phyloP scores from a whole-genome alignment of 2,329 filamentous ascomycete genomes.

The Chalaropsis ovoidea region DNA sequence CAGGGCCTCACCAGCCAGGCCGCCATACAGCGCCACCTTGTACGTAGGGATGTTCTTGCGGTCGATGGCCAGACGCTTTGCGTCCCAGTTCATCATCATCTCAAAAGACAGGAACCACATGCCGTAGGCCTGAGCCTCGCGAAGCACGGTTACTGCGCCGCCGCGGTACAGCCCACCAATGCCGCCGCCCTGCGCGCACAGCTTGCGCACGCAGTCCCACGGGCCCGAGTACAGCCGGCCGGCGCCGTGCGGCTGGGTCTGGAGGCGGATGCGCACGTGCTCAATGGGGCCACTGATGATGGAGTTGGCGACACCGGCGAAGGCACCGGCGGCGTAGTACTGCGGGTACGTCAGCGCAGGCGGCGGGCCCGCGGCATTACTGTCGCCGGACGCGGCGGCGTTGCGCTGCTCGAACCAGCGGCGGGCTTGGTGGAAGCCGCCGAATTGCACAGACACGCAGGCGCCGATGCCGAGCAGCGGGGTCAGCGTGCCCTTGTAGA shows the following conservation, averaged over 20 bases:
- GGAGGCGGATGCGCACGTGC: conserved; percentile 89
- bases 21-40: conserved; percentile 88
- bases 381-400: conserved; percentile 32
- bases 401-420: conserved; percentile 75
- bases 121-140: conserved; percentile 91
- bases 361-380: conserved; percentile 39
- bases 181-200: conserved; percentile 57
- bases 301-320: conserved; percentile 84
- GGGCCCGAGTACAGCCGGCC: conserved; percentile 71
- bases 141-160: conserved; percentile 69
- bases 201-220: conserved; percentile 79
- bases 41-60: conserved; percentile 68
- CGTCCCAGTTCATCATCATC: conserved; percentile 89
- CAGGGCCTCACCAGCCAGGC: conserved; percentile 82
- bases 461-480: conserved; percentile 92
- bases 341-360: conserved; percentile 62
- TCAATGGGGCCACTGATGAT: conserved; percentile 86
- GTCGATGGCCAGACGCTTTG: conserved; percentile 61
- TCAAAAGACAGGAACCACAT: conserved; percentile 93
- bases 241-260: conserved; percentile 87
- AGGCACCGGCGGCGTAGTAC: conserved; percentile 84
- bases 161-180: conserved; percentile 74
- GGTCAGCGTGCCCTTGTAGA: conserved; percentile 97
- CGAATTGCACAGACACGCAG: conserved; percentile 97
- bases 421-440: conserved; percentile 86